phyloP scores from a whole-genome alignment of 1,284 basidiomycete genomes.

The Xanthoconium separans region DNA sequence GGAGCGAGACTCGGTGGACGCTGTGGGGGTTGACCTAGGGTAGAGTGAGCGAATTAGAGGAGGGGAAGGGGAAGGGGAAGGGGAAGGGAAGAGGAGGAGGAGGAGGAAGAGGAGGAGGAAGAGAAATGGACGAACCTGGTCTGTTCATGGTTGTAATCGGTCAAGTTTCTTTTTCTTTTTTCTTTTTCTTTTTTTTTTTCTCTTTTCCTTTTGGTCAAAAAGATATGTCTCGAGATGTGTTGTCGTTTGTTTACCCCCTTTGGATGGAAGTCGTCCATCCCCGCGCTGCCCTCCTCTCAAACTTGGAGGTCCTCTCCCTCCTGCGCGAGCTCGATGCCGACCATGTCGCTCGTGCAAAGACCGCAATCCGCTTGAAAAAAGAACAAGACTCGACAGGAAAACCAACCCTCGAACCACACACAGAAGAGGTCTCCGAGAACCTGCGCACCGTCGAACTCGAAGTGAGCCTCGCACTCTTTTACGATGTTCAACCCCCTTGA shows the following conservation, averaged over 20 bases:
- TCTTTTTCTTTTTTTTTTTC: neutral
- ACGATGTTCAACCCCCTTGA: neutral
- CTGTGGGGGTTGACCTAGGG: conserved; percentile 73
- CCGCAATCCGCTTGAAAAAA: conserved; percentile 66
- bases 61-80: neutral
- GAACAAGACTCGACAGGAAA: conserved; percentile 55
- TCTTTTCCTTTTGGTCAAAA: neutral
- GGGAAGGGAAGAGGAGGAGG: neutral
- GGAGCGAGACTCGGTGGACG: conserved; percentile 72
- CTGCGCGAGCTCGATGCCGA: conserved; percentile 77
- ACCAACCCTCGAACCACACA: conserved; percentile 35
- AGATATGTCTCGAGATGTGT: conserved; percentile 16
- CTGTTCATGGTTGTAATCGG: conserved; percentile 25
- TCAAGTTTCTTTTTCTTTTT: conserved; percentile 5
- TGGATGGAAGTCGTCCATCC: conserved; percentile 59
- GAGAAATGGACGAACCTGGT: conserved; percentile 25
- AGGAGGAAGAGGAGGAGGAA: neutral
- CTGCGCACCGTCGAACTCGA: conserved; percentile 87
- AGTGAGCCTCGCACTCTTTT: conserved; percentile 44
- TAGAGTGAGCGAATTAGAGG: conserved; percentile 4
- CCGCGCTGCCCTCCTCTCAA: conserved; percentile 79
- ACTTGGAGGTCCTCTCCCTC: conserved; percentile 82
- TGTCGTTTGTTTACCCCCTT: conserved; percentile 23
- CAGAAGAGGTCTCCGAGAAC: conserved; percentile 71
- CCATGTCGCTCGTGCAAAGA: conserved; percentile 62